A percentile compares a stretch with the other conserved stretches of the same genome.
These are phyloP conservation scores for Didymella segeticola DNA, from an alignment of 2,329 filamentous ascomycete genomes.

Conservation along the genomic window DNA sequence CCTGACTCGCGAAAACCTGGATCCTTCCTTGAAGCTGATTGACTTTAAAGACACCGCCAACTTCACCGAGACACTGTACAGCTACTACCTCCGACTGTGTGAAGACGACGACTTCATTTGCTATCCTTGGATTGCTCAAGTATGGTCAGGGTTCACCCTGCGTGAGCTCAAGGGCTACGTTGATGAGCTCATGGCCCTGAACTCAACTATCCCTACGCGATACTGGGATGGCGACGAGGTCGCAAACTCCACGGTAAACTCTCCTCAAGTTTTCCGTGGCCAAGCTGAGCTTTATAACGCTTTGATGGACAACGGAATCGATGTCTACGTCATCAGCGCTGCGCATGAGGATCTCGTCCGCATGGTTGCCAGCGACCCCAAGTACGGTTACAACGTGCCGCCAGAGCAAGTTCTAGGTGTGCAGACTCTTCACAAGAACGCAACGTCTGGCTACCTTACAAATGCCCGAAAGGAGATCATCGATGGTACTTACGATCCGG, in stretches of 20 bases:
- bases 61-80: slow-evolving; percentile 40
- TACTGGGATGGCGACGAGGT: slow-evolving; percentile 40
- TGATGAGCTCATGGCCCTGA: slow-evolving; percentile 39
- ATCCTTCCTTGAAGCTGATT: slow-evolving; percentile 38
- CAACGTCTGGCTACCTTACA: slow-evolving; percentile 34
- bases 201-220: slow-evolving; percentile 30
- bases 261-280: slow-evolving; percentile 35
- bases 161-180: slow-evolving; percentile 36
- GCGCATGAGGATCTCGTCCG: slow-evolving; percentile 43
- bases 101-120: slow-evolving; percentile 40
- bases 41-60: slow-evolving; percentile 44
- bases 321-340: slow-evolving; percentile 40
- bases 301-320: slow-evolving; percentile 39
- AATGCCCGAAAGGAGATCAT: slow-evolving; percentile 37
- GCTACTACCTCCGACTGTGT: slow-evolving; percentile 41
- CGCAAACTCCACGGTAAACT: slow-evolving; percentile 23
- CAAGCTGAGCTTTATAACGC: slow-evolving; percentile 40
- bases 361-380: slow-evolving; percentile 41
- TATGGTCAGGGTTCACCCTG: slow-evolving; percentile 38
- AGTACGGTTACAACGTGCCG: slow-evolving; percentile 42
- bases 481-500: slow-evolving; percentile 33
- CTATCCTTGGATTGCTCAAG: slow-evolving; percentile 41
- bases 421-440: slow-evolving; percentile 37
- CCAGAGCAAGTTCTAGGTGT: slow-evolving; percentile 42
- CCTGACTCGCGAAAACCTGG: slow-evolving; percentile 38